Base-by-base conservation (phyloP, 345 rosid species). In the Raphanus raphanistrum region DNA sequence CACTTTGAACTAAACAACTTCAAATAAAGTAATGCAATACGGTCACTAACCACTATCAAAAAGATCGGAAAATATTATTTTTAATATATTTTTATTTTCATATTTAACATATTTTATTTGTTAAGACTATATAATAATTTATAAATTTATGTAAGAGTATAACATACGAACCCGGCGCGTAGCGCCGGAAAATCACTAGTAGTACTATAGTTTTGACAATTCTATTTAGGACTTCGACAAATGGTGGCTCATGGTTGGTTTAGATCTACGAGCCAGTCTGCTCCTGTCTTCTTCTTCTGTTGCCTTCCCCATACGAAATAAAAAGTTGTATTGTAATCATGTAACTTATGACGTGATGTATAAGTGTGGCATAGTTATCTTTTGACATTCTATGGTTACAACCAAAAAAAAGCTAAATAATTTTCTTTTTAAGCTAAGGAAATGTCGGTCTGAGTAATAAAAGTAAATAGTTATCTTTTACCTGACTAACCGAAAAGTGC, bases 181-280 rank as follows among this genome's bases (percentile, higher is more conserved):
- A n/a, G n/a, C n/a, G n/a, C n/a, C n/a, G n/a, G n/a, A n/a, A n/a
- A n/a, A n/a, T n/a, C n/a, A n/a, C n/a, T n/a, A n/a, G n/a, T 12
- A 43, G 16, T n/a, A n/a, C 55, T 50, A 50, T 50, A 50, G 55
- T 50, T 50, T 50, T n/a, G 55, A n/a, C n/a, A 50, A n/a, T 50
- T 50, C 21, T 50, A 50, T 4, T 48, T 13, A 48, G 7, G 17
- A 13, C 13, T n/a, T 48, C n/a, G 55, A 50, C 59, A 16, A 17
- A 52, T 10, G 70, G 26, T 27, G 58, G 65, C 8, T 70, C 45
- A 77, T 63, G 80, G 80, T 70, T 70, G 80, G 80, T 77, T 77
- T 70, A 63, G 80, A 77, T 5, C 3, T 16, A 70, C 58, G 76
- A 77, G 80, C 59, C 71, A 68, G 71, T 55, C 28, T 27, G 71